Percentiles rank a stretch among this genome's conserved stretches.
These are phyloP conservation scores for Magnolia kwangsiensis DNA, from an alignment of 164 flowering plant genomes.

Conservation along the genomic window DNA sequence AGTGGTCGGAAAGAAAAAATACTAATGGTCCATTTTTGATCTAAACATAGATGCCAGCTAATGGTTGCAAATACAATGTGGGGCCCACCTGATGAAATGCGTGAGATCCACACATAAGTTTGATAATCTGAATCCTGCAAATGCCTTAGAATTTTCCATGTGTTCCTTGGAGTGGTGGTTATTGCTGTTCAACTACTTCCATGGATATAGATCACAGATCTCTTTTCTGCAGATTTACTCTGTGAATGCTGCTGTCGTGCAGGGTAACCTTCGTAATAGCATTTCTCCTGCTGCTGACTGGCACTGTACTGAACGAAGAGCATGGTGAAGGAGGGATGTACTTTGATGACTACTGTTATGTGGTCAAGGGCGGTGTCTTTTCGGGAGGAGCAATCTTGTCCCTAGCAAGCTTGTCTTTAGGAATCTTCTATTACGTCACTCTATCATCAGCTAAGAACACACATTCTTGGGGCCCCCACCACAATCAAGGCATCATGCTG, in stretches of 20 bases:
- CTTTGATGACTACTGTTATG: slow-evolving; percentile 64
- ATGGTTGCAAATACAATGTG: no score
- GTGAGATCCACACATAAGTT: not conserved
- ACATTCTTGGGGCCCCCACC: slow-evolving; percentile 23
- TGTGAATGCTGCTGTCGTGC: slow-evolving; percentile 16
- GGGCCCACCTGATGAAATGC: not conserved
- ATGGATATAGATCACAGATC: not conserved
- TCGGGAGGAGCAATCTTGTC: slow-evolving; percentile 70
- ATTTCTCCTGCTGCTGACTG: slow-evolving; percentile 70
- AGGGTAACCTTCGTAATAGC: slow-evolving; percentile 85
- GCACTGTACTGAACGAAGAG: slow-evolving; percentile 74
- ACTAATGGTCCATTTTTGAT: no score
- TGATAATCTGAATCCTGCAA: not conserved
- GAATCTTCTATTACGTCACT: slow-evolving; percentile 56
- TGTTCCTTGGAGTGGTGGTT: not conserved
- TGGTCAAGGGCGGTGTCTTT: slow-evolving; percentile 86
- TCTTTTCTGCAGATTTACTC: not conserved
- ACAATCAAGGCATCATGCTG: slow-evolving; percentile 57
- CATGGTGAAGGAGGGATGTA: slow-evolving; percentile 52
- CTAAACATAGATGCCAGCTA: no score
- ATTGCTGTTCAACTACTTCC: not conserved
- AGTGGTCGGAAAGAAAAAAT: no score
- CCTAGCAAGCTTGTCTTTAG: slow-evolving; percentile 56
- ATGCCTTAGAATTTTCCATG: not conserved
- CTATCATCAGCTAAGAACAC: slow-evolving; percentile 36